A percentile compares a stretch with the other conserved stretches of the same genome.
These are phyloP conservation scores for Yarrowia sp. DNA, from an alignment of 805 yeast genomes.

Conservation along the genomic window DNA sequence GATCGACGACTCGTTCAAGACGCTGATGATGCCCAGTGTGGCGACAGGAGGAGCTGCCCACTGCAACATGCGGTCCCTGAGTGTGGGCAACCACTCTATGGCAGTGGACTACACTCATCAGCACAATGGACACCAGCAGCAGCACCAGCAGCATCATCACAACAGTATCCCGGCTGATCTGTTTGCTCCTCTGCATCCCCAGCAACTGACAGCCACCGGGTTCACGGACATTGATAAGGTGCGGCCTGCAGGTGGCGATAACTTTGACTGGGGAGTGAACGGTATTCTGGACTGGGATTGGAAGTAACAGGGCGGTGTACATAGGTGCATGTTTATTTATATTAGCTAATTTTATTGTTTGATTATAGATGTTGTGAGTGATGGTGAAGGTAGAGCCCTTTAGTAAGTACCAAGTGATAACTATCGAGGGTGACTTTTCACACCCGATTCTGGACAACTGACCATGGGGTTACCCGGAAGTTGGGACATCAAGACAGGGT, in stretches of 20 bases:
- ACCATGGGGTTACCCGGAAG: no score
- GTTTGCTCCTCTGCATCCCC: constrained; percentile 36
- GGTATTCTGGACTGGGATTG: constrained; percentile 37
- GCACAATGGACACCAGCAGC: background rate
- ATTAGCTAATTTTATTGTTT: constrained; percentile 12
- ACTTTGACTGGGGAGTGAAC: constrained; percentile 32
- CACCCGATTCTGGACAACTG: no score
- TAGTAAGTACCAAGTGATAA: no score
- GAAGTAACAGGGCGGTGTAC: constrained; percentile 6
- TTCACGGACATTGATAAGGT: constrained; percentile 35
- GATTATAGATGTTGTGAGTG: background rate
- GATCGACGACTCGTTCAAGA: constrained; percentile 36
- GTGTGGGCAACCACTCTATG: constrained; percentile 24
- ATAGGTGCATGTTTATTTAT: constrained; percentile 21
- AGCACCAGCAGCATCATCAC: background rate
- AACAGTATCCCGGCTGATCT: constrained; percentile 6
- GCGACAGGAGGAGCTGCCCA: background rate
- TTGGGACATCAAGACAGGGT: no score
- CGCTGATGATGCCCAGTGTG: constrained; percentile 8
- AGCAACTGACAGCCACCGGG: constrained; percentile 30
- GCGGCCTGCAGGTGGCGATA: background rate
- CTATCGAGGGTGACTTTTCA: no score
- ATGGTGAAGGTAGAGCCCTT: no score
- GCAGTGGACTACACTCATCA: constrained; percentile 1
- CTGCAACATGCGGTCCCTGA: constrained; percentile 18